These are phyloP conservation scores for Globisporangium alternatum DNA, from an alignment of 352 stramenopile species.

Conservation along the genomic window DNA sequence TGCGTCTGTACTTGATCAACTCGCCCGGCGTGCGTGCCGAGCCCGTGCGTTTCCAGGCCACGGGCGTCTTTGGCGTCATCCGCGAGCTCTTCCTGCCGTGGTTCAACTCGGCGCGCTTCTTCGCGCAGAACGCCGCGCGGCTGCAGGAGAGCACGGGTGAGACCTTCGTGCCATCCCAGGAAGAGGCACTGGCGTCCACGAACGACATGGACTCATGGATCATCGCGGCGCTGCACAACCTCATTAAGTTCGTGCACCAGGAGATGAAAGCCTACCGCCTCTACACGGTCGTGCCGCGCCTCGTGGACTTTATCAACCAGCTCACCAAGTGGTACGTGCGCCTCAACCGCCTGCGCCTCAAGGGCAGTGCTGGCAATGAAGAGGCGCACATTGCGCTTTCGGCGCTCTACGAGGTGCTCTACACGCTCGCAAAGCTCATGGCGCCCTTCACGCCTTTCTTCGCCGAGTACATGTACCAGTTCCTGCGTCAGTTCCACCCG, in stretches of 20 bases:
- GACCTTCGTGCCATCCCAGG: slow-evolving; percentile 89
- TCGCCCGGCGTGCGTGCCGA: slow-evolving; percentile 99
- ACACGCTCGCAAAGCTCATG: slow-evolving; percentile 96
- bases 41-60: slow-evolving; percentile 96
- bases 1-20: slow-evolving; percentile 99
- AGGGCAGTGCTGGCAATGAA: slow-evolving; percentile 91
- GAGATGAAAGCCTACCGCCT: slow-evolving; percentile 99
- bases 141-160: slow-evolving; percentile 85
- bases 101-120: slow-evolving; percentile 99
- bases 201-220: slow-evolving; percentile 99
- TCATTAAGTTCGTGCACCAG: slow-evolving; percentile 97
- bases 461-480: slow-evolving; percentile 99
- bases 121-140: slow-evolving; percentile 95
- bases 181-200: slow-evolving; percentile 85
- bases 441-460: slow-evolving; percentile 99
- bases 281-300: slow-evolving; percentile 98
- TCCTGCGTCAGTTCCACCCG: slow-evolving; percentile 96
- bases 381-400: slow-evolving; percentile 85
- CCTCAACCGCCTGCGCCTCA: slow-evolving; percentile 97
- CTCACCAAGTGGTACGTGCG: slow-evolving; percentile 99
- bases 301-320: slow-evolving; percentile 98
- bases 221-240: slow-evolving; percentile 94
- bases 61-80: slow-evolving; percentile 96
- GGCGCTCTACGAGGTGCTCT: slow-evolving; percentile 98
- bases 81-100: slow-evolving; percentile 98